Conservation (phyloP, 768 basidiomycete genomes). For the Aureoboletus auriporus region DNA sequence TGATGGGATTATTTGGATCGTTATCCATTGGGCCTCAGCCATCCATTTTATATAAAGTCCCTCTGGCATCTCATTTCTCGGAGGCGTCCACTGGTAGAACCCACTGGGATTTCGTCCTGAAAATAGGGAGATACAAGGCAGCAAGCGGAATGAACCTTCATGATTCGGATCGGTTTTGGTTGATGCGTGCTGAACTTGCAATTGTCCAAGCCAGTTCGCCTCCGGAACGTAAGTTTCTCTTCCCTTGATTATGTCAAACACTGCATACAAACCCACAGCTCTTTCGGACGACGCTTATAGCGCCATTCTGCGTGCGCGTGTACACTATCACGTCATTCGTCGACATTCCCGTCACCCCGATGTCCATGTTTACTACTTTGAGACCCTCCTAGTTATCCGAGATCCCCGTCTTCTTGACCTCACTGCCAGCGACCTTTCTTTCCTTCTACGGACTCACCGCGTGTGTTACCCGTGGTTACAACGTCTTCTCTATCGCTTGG, state of each 20-base stretch:
- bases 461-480: constrained; percentile 35
- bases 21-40: constrained; percentile 35
- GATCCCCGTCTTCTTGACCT: constrained; percentile 26
- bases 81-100: constrained; percentile 14
- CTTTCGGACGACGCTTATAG: constrained; percentile 5
- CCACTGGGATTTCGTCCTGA: constrained; percentile 50
- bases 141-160: constrained; percentile 29
- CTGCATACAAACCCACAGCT: constrained; percentile 13
- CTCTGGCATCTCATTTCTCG: constrained; percentile 29
- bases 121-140: constrained; percentile 44
- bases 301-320: constrained; percentile 32
- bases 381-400: constrained; percentile 32
- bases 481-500: constrained; percentile 39
- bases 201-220: constrained; percentile 12
- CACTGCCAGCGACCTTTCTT: constrained; percentile 33
- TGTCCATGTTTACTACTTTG: constrained; percentile 46
- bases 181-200: constrained; percentile 47
- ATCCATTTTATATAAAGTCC: constrained; percentile 24
- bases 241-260: neutral
- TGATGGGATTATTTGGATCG: constrained; percentile 49
- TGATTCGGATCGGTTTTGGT: constrained; percentile 58
- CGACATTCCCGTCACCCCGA: constrained; percentile 35
- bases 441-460: constrained; percentile 30
- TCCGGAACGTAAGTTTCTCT: constrained; percentile 13
- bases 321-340: constrained; percentile 39